phyloP scores from a whole-genome alignment of 139 green algal genomes.

The Micractinium sp. region DNA sequence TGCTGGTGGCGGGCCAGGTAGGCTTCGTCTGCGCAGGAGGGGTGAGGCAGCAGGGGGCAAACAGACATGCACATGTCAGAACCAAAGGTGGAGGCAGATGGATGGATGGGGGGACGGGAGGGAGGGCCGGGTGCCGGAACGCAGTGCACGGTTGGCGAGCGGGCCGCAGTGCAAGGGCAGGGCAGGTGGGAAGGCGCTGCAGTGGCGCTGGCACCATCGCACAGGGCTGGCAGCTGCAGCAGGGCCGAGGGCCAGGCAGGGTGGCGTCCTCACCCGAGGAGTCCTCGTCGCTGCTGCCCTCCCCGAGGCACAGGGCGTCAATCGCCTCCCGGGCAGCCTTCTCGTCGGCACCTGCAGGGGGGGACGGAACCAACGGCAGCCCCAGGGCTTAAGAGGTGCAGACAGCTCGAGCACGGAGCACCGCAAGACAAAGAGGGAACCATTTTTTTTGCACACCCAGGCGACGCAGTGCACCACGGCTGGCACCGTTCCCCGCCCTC shows the following conservation, averaged over 20 bases:
- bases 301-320: slow-evolving; percentile 20
- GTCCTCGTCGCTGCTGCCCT: slow-evolving; percentile 44
- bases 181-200: too few species aligned
- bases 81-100: too few species aligned
- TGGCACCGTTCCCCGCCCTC: not conserved
- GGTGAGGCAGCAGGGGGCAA: not conserved
- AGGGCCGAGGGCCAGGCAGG: not conserved
- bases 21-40: slow-evolving; percentile 36
- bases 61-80: not conserved
- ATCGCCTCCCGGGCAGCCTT: slow-evolving; percentile 8
- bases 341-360: not conserved
- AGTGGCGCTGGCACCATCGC: too few species aligned
- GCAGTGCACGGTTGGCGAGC: not conserved
- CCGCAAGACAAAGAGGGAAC: too few species aligned
- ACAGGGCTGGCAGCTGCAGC: not conserved
- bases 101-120: too few species aligned
- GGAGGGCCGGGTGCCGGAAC: not conserved
- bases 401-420: not conserved
- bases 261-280: not conserved
- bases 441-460: too few species aligned
- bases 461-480: not conserved
- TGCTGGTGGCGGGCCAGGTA: slow-evolving; percentile 34
- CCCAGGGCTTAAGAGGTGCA: not conserved
- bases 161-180: not conserved
- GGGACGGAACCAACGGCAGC: not conserved